These are phyloP conservation scores for Porodaedalea pini DNA, from an alignment of 1,284 basidiomycete species.

Conservation along the genomic window DNA sequence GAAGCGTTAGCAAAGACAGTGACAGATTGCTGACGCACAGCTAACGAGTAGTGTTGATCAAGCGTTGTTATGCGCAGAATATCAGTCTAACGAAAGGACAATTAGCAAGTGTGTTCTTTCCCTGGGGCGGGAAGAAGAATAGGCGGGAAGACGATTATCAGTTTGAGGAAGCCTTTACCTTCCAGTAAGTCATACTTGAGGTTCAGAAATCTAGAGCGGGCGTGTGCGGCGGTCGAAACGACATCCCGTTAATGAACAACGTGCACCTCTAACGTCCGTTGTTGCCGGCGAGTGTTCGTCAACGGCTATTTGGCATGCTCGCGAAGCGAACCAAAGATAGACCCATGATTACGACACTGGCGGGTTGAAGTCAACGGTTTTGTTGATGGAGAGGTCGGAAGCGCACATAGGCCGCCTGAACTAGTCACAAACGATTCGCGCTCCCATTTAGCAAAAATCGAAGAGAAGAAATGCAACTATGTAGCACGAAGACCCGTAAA, in stretches of 20 bases:
- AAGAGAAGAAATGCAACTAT: not conserved
- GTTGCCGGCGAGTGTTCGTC: not conserved
- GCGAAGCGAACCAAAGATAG: not conserved
- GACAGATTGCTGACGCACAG: too few relatives aligned
- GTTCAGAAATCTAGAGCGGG: too few relatives aligned
- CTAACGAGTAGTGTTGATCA: too few relatives aligned
- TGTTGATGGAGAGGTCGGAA: not conserved
- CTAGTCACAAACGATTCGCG: too few relatives aligned
- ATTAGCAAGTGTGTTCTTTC: too few relatives aligned
- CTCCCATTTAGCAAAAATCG: too few relatives aligned
- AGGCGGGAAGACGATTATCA: not conserved
- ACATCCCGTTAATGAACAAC: not conserved
- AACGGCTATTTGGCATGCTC: not conserved
- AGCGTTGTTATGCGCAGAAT: too few relatives aligned
- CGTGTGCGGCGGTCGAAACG: too few relatives aligned
- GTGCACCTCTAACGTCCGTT: not conserved
- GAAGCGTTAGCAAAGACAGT: too few relatives aligned
- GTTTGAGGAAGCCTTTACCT: not conserved
- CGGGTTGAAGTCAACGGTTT: not conserved
- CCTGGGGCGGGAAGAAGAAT: not conserved
- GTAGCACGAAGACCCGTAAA: too few relatives aligned
- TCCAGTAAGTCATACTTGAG: too few relatives aligned
- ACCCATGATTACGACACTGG: not conserved
- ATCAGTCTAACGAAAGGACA: too few relatives aligned
- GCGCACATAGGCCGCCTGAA: not conserved